Percentiles rank a stretch among this genome's conserved stretches.
Evolutionary conservation across 2,329 filamentous ascomycete species (phyloP).

Genomic region (Exophiala mesophila): DNA sequence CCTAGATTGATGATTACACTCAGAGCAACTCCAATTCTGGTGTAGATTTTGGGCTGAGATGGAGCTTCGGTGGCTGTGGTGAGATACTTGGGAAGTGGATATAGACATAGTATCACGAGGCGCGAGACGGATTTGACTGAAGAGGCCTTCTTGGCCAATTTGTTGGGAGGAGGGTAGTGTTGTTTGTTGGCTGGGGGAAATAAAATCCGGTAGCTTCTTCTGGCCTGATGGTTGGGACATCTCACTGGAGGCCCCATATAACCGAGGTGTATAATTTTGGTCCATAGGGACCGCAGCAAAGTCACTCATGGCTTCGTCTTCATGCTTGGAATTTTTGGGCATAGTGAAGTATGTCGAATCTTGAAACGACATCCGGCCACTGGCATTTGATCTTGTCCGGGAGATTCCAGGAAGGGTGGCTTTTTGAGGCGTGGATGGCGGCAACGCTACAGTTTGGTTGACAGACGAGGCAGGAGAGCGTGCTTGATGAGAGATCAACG

Average conservation of each 20-base stretch:
- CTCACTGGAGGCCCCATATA: background rate
- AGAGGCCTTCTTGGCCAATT: too few relatives aligned
- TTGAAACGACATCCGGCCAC: conserved; percentile 16
- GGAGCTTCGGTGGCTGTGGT: too few relatives aligned
- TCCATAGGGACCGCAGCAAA: background rate
- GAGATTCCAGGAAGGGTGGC: conserved; percentile 1
- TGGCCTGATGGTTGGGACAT: background rate
- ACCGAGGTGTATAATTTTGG: background rate
- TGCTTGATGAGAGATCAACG: conserved; percentile 11
- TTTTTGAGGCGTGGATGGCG: too few relatives aligned
- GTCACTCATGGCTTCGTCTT: conserved; percentile 8
- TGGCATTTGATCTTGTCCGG: conserved; percentile 8
- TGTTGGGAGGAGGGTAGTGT: too few relatives aligned
- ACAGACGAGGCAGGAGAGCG: conserved; percentile 3
- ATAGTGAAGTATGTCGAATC: conserved; percentile 18
- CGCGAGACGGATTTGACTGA: too few relatives aligned
- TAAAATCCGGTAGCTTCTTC: background rate
- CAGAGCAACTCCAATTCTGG: conserved; percentile 1
- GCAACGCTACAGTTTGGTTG: background rate
- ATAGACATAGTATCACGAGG: too few relatives aligned
- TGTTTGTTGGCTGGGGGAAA: background rate
- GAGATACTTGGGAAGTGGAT: too few relatives aligned
- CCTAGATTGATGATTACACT: conserved; percentile 26
- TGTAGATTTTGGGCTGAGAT: too few relatives aligned
- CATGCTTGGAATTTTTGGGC: conserved; percentile 13